Base-by-base conservation (phyloP, 305 asterid species). In the Lippia alba region DNA sequence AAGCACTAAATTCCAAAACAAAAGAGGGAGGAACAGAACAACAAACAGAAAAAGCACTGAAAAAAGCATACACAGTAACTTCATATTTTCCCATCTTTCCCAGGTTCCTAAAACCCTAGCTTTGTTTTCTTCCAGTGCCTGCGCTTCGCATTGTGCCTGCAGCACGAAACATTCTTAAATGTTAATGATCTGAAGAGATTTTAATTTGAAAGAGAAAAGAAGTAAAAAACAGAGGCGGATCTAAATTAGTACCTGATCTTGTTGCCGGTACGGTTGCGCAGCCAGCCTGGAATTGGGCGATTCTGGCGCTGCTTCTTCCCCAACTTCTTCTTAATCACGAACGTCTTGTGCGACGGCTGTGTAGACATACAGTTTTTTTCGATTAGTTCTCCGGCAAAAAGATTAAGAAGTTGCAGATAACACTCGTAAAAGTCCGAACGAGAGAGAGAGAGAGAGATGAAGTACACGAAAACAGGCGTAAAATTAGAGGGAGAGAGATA, bases 251-350 rank as follows among this genome's bases (percentile, higher is more conserved):
- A 86, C 73, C 85, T 79, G 79, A 86, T 83, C 67, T 87, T 83
- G 64, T 86, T 86, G 72, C 80, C 89, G 4, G 91, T 83, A 56
- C 87, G 74, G 83, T 83, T 80, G 32, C 85, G 76, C 69, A 83
- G 82, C 86, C 87, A 83, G 50, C 84, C 72, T 3, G 91, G 91
- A 18, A 86, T 83, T 1, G 91, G 91, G 74, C 84, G 64, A 46
- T 86, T 83, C 69, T 86, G 87, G 83, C 85, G 79, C 80, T 83
- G 84, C 84, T 86, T 86, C 85, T 85, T 86, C 74, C 85, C 83
- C 32, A 85, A 78, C 79, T 81, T 83, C 86, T 85, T 85, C 88
- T 85, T 85, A 30, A 81, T 77, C 80, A 66, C 77, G 61, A 86
- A 83, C 11, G 84, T 56, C 84, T 83, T 83, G 85, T 85, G 91